Conservation (phyloP, 176 grass and related monocot species). For the sorghum (Sorghum bicolor) region Sorghum_bicolor_NCBIv3 NC_012871.2:70337501-70338000, state of each 20-base stretch:
- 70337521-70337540: slow-evolving; percentile 41
- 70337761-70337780: not conserved
- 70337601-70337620: not conserved
- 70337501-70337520: slow-evolving; percentile 4
- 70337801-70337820: not conserved
- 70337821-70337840: not conserved
- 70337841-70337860: not conserved
- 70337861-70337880: not conserved
- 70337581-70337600: not conserved
- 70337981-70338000: not conserved
- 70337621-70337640: not conserved
- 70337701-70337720: not conserved
- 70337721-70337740: not conserved
- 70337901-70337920: not conserved
- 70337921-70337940: not conserved
- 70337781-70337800: not conserved
- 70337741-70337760: not conserved
- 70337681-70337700: not conserved
- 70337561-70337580: slow-evolving; percentile 16
- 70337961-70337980: not conserved
- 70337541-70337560: slow-evolving; percentile 1
- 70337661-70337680: not conserved
- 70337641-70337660: not conserved
- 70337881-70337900: not conserved
- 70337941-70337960: not conserved